Evolutionary conservation across 768 basidiomycete genomes (phyloP), one percentile per base, ranked within the genome.

Genomic region (Lactarius tabidus): DNA sequence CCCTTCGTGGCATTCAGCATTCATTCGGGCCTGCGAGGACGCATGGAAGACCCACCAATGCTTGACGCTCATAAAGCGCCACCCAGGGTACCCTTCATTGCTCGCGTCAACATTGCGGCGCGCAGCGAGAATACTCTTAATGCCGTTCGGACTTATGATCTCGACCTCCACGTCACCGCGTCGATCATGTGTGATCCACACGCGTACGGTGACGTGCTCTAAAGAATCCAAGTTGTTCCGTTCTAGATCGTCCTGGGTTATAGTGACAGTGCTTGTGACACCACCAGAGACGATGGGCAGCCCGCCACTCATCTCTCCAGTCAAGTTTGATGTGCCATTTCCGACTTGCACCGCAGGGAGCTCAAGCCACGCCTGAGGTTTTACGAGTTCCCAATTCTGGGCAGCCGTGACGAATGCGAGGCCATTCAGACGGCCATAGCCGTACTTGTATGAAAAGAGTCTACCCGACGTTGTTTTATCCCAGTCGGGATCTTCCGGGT

Each of bases 41-140:
- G 56, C 43, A 63, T 14, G 28, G 69, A 39, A 64, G 43, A 77
- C 85, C 74, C 64, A 95, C 96, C 97, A 99, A 72, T 99, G 97
- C 76, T 99, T 99, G 62, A 98, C 84, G 36, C 86, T 85, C 95
- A 98, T 98, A 74, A 99, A 99, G n/a, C 83, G 88, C 97, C 97
- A 99, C 0, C 93, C 95, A n/a, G 85, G 85, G 74, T 83, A 96
- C 10, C 97, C 96, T 10, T 80, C 81, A 6, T 71, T 74, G 20
- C 83, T 87, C 41, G 74, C 74, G 73, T 99, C 97, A 15, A 79
- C 79, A 38, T 79, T 71, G 67, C 97, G 84, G 63, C 80, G 81
- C 23, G 86, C 85, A 26, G 90, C 95, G 45, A 99, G 77, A 17
- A 98, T 80, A 73, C 94, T 97, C 73, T 79, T 87, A 67, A 98